Evolutionary conservation across 2,329 filamentous ascomycete species (phyloP), one percentile per base, ranked within the genome.

Genomic region (Colletotrichum musae): DNA sequence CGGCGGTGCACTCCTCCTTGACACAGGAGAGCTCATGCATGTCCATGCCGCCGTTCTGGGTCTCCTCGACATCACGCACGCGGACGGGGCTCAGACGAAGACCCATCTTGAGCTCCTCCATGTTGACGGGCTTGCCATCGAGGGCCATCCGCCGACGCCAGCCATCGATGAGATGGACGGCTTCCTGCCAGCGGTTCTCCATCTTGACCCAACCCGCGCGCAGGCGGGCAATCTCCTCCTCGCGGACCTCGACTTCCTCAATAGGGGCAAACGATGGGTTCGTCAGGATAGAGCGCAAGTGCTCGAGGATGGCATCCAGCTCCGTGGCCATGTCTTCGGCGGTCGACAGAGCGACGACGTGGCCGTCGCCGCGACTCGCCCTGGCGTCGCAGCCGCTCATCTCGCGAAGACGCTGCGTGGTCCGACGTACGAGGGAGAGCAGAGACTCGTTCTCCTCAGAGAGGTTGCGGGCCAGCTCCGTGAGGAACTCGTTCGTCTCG

Each of bases 241-340:
- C 95, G 63, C 95, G 90, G n/a, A 94, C 83, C 76, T 97, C 92
- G 2, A 99, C 94, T 79, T 98, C 96, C 75, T 98, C 96, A 24
- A 98, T 89, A 0, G 95, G 93, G 15, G 98, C 96, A 78, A 98
- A 99, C 2, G 95, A 97, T 1, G 96, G 96, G 76, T 98, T 98
- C 9, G 94, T 98, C 52, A 99, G 85, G 45, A 99, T 89, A 2
- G 88, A 92, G 72, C 93, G 89, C 72, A 99, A 87, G 76, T 97
- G 94, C 41, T 93, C 90, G 70, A 98, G 86, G 10, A 97, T 91
- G 6, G 84, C 84, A 61, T 95, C 91, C 81, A 98, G 89, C 72
- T 97, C 93, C 9, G 82, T 77, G 0, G 92, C 89, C 70, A 98
- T 87, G 52, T 95, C 92, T 74, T 94, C 84, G 53, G 78, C 80